phyloP scores from a whole-genome alignment of 208 protist species.

The Crithidia mellificae region DNA sequence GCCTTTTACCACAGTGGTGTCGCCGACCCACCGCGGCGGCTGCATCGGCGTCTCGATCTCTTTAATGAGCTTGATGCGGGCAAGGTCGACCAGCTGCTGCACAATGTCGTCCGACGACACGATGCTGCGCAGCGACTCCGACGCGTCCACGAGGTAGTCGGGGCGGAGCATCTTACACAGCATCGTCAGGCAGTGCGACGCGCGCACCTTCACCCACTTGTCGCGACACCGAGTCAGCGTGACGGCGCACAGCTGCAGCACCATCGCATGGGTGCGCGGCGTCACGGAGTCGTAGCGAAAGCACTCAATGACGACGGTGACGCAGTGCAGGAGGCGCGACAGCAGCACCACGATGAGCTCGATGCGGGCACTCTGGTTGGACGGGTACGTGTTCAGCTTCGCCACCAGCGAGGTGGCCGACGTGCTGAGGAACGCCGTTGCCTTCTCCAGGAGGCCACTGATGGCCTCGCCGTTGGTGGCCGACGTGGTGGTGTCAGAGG shows the following conservation, averaged over 20 bases:
- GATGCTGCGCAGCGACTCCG: conserved; percentile 35
- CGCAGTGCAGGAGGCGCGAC: conserved; percentile 71
- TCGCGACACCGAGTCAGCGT: conserved; percentile 62
- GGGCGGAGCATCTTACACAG: conserved; percentile 56
- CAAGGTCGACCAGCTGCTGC: conserved; percentile 63
- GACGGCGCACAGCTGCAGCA: conserved; percentile 75
- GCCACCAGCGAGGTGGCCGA: conserved; percentile 44
- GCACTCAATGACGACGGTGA: conserved; percentile 74
- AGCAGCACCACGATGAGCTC: conserved; percentile 46
- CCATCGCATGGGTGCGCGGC: conserved; percentile 52
- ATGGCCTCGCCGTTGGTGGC: conserved; percentile 59
- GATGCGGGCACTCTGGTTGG: conserved; percentile 19
- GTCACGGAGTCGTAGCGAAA: conserved; percentile 78
- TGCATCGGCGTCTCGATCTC: conserved; percentile 35
- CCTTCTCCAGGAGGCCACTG: conserved; percentile 65
- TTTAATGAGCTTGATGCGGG: conserved; percentile 44
- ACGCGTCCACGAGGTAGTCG: conserved; percentile 56
- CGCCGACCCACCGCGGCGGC: conserved; percentile 61
- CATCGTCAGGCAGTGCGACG: conserved; percentile 59
- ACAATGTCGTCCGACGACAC: conserved; percentile 56
- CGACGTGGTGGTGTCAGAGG: conserved; percentile 12
- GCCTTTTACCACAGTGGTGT: conserved; percentile 55
- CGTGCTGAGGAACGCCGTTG: conserved; percentile 63
- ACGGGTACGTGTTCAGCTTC: conserved; percentile 30
- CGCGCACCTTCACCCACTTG: conserved; percentile 68